Percentiles rank a stretch among this genome's conserved stretches.
Conservation (phyloP, 106 monocot species). For the Xerophyta viscosa region DNA sequence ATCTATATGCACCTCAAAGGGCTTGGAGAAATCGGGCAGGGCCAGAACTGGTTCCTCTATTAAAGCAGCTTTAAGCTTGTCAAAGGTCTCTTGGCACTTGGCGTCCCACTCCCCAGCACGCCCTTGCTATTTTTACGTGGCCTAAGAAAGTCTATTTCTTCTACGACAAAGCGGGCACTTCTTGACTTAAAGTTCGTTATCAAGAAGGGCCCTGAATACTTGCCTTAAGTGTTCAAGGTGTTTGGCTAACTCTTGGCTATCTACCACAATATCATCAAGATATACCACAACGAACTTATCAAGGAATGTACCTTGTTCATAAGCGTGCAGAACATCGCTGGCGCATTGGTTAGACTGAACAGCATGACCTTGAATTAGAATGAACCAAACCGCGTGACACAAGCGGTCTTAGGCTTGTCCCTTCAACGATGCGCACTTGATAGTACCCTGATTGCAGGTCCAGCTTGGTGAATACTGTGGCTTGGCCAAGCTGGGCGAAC, state of each 20-base stretch:
- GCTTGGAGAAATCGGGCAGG: too few species aligned
- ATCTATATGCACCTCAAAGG: neutral
- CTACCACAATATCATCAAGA: neutral
- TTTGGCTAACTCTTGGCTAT: neutral
- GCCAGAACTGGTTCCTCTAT: neutral
- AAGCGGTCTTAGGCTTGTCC: conserved; percentile 4
- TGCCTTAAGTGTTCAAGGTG: neutral
- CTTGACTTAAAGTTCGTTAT: too few species aligned
- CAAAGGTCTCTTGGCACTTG: neutral
- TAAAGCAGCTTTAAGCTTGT: neutral
- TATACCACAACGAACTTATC: neutral
- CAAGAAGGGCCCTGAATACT: neutral
- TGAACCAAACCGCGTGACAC: conserved; percentile 1
- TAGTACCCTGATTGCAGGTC: conserved; percentile 6
- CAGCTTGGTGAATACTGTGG: neutral
- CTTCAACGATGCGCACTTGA: neutral
- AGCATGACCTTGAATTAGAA: neutral
- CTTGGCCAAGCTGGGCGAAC: neutral
- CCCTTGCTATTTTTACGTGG: neutral
- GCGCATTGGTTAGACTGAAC: conserved; percentile 9
- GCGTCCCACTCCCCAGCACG: neutral
- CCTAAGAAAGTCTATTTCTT: neutral
- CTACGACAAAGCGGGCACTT: neutral
- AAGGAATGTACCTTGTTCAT: neutral
- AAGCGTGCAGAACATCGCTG: neutral